Conservation (phyloP, 2,329 filamentous ascomycete species). For the Delphinella strobiligena region DNA sequence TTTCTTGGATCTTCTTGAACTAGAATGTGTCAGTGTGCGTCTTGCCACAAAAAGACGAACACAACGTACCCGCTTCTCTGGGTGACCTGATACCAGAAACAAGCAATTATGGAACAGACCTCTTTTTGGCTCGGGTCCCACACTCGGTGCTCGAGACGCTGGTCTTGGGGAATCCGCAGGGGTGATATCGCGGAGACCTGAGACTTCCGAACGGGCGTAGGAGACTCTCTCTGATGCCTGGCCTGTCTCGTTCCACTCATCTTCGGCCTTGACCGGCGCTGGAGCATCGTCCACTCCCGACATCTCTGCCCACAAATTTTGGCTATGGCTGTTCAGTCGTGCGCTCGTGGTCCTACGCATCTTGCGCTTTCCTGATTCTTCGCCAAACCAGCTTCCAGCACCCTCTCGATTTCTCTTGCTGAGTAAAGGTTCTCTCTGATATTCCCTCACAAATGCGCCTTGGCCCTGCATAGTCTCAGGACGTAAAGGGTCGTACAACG, state of each 20-base stretch:
- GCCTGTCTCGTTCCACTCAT: not conserved
- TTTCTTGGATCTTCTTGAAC: slow-evolving; percentile 1
- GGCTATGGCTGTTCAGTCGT: slow-evolving; percentile 66
- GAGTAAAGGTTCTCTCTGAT: slow-evolving; percentile 14
- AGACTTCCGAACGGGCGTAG: too few relatives aligned
- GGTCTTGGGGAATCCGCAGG: too few relatives aligned
- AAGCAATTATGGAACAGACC: slow-evolving; percentile 19
- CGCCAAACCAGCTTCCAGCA: slow-evolving; percentile 11
- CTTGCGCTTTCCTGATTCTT: slow-evolving; percentile 59
- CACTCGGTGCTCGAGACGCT: not conserved
- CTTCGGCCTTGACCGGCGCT: slow-evolving; percentile 5
- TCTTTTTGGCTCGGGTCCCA: not conserved
- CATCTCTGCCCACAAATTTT: slow-evolving; percentile 86
- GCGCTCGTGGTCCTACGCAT: slow-evolving; percentile 77
- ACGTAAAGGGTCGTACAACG: slow-evolving; percentile 66
- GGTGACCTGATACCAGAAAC: slow-evolving; percentile 7
- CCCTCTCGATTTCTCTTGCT: slow-evolving; percentile 43
- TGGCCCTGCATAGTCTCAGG: slow-evolving; percentile 59
- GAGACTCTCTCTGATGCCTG: too few relatives aligned
- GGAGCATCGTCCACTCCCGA: slow-evolving; percentile 31
- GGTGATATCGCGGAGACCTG: too few relatives aligned
- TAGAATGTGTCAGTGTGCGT: not conserved
- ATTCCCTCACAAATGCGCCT: slow-evolving; percentile 46
- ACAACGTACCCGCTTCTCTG: slow-evolving; percentile 1
- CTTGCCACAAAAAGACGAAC: too few relatives aligned